Evolutionary conservation across 176 grass and related monocot genomes (phyloP).

Genomic region (Sorghum bicolor): DNA sequence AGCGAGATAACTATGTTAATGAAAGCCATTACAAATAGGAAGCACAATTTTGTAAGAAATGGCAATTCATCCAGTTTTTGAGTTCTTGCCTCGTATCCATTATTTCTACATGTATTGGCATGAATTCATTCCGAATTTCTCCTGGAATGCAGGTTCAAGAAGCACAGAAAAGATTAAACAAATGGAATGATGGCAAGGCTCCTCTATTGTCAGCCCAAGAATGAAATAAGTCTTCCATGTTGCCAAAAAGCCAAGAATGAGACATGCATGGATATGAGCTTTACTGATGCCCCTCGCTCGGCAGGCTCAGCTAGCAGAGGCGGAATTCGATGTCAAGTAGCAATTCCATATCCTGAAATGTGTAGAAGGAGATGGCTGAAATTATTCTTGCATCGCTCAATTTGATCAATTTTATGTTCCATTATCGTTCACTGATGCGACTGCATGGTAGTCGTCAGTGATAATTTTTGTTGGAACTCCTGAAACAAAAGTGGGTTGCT

Average conservation of each 20-base stretch:
- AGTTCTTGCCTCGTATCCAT: not conserved
- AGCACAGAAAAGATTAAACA: constrained; percentile 31
- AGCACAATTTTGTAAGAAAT: not conserved
- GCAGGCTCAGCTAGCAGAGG: not conserved
- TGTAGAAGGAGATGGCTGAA: not conserved
- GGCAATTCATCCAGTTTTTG: not conserved
- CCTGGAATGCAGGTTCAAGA: constrained; percentile 29
- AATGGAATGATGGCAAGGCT: constrained; percentile 30
- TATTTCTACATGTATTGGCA: not conserved
- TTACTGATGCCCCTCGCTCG: not conserved
- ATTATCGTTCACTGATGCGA: not conserved
- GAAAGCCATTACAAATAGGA: not conserved
- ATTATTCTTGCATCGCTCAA: not conserved
- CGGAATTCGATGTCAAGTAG: not conserved
- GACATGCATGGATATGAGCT: not conserved
- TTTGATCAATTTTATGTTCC: not conserved
- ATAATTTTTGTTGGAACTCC: no score
- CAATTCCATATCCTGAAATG: not conserved
- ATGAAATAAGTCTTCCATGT: not conserved
- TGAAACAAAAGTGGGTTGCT: no score
- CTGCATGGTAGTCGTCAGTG: not conserved
- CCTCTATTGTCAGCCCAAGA: constrained; percentile 5
- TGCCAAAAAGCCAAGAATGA: not conserved
- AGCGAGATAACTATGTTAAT: not conserved
- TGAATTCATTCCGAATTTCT: not conserved